phyloP scores from a whole-genome alignment of 805 yeast species.

The Cyberlindnera saturnus region DNA sequence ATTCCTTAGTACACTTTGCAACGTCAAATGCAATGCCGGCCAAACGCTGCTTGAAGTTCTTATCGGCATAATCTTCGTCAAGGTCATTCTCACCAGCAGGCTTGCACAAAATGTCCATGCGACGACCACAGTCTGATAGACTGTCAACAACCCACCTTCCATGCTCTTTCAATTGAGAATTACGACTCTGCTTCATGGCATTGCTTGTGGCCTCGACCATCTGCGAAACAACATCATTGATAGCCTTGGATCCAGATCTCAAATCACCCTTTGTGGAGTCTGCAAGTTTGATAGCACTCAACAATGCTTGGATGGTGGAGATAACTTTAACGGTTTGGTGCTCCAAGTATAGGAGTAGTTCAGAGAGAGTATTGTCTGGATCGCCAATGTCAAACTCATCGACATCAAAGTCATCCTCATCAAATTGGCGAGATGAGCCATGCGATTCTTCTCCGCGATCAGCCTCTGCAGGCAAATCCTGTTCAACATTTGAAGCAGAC shows the following conservation, averaged over 20 bases:
- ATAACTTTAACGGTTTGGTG: constrained; percentile 92
- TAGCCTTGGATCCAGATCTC: constrained; percentile 67
- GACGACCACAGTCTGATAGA: constrained; percentile 74
- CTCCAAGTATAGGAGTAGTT: constrained; percentile 77
- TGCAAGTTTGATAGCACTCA: constrained; percentile 71
- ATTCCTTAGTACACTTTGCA: constrained; percentile 92
- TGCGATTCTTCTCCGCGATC: constrained; percentile 2
- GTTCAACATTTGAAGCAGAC: background rate
- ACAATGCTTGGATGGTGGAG: constrained; percentile 76
- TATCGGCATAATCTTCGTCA: constrained; percentile 71
- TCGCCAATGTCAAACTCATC: constrained; percentile 76
- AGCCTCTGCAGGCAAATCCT: background rate
- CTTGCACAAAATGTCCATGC: constrained; percentile 71
- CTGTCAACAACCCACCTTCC: constrained; percentile 88
- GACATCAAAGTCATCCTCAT: constrained; percentile 48
- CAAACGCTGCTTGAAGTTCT: constrained; percentile 83
- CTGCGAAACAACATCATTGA: constrained; percentile 69
- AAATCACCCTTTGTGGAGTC: constrained; percentile 72
- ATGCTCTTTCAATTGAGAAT: constrained; percentile 78
- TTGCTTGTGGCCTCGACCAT: constrained; percentile 88
- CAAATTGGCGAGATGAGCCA: constrained; percentile 1
- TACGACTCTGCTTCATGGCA: constrained; percentile 84
- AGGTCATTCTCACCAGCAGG: constrained; percentile 28
- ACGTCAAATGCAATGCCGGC: constrained; percentile 96
- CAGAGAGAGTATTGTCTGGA: constrained; percentile 84